Percentiles rank a stretch among this genome's conserved stretches.
These are phyloP conservation scores for Botryobasidium botryosum DNA, from an alignment of 768 basidiomycete species.

Conservation along the genomic window DNA sequence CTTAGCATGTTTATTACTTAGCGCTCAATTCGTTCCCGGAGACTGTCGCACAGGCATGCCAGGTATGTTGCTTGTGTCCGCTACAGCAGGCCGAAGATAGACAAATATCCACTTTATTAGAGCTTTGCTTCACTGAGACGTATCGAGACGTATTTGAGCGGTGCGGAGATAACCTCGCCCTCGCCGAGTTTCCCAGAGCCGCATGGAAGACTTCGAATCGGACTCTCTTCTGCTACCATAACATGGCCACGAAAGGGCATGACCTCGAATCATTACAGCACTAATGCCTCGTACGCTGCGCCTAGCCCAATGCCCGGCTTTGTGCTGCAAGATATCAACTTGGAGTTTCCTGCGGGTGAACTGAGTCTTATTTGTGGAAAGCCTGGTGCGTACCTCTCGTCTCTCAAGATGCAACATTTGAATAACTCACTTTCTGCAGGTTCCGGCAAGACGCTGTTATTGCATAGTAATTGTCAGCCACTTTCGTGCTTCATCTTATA, in stretches of 20 bases:
- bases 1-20: too few species aligned
- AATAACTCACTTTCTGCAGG: too few species aligned
- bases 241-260: slow-evolving; percentile 77
- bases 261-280: slow-evolving; percentile 18
- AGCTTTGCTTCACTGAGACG: slow-evolving; percentile 71
- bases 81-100: neutral
- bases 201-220: slow-evolving; percentile 38
- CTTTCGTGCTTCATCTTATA: slow-evolving; percentile 14
- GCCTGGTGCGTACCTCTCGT: too few species aligned
- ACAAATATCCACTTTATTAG: slow-evolving; percentile 22
- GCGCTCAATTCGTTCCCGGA: slow-evolving; percentile 79
- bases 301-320: slow-evolving; percentile 72
- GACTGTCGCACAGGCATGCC: slow-evolving; percentile 77
- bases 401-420: too few species aligned
- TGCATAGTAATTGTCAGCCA: slow-evolving; percentile 15
- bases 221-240: slow-evolving; percentile 69
- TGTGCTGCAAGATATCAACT: slow-evolving; percentile 51
- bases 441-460: neutral
- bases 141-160: slow-evolving; percentile 75
- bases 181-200: slow-evolving; percentile 37
- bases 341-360: slow-evolving; percentile 64
- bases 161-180: slow-evolving; percentile 51
- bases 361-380: slow-evolving; percentile 79
- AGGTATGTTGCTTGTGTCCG: slow-evolving; percentile 29
- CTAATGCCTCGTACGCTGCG: slow-evolving; percentile 36